Base-by-base conservation (phyloP, 2,329 filamentous ascomycete species). In the Blastomyces percursus region DNA sequence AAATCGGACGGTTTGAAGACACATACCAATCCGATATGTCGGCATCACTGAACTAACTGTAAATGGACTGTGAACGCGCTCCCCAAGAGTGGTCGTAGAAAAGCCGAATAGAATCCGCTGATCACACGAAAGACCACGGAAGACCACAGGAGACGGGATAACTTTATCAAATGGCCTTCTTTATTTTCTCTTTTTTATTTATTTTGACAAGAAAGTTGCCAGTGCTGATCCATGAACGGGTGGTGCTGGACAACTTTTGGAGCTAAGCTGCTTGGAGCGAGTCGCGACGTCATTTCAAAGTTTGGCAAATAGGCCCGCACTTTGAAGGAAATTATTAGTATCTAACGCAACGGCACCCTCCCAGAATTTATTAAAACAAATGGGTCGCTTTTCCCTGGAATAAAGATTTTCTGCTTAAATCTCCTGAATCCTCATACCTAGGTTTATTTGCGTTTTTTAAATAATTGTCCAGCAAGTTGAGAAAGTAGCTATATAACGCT, bases 1-100 rank as follows among this genome's bases (percentile, higher is more conserved):
- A 51, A 38, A 30, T 8, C 19, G 19, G 32, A 40, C 7, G 32
- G 59, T 16, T 46, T 48, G 21, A 38, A 50, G 40, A 8, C 42
- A 59, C 63, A 27, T 64, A 67, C 65, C 65, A 61, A 67, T 64
- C 42, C 65, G 64, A 61, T 67, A 67, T 16, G 64, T 66, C 19
- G 64, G 64, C 65, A 67, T 67, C 21, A 8, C 30, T 40, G 16
- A n/a, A 55, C n/a, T 2, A n/a, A 55, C n/a, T 2, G 12, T 38
- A 32, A 35, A n/a, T 8, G 9, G 27, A 52, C 30, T 16, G 2
- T 11, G 32, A 14, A n/a, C 52, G 19, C 27, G 52, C 24, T n/a
- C n/a, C n/a, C 30, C 16, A 21, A 14, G 30, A 1, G 51, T 12
- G 9, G 35, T 32, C n/a, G 8, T 19, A 16, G 16, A 52, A 52